Base-by-base conservation (phyloP, 148 eudicot genomes). In the Heliosperma pusillum region DNA sequence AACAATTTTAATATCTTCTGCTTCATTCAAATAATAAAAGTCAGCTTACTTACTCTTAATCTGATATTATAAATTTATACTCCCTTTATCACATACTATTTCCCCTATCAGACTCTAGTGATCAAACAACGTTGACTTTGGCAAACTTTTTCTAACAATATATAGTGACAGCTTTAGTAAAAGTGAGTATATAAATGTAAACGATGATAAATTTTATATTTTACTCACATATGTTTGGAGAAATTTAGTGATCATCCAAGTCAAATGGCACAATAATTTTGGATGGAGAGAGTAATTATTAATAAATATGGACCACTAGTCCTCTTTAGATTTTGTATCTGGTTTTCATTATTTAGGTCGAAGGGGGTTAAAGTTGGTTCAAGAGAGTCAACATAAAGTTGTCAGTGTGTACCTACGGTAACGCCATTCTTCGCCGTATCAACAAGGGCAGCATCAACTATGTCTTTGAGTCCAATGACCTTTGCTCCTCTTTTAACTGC, bases 401-500 rank as follows among this genome's bases (percentile, higher is more conserved):
- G 72, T 53, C 47, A 67, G 59, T 73, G 1, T 70, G 17, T 84
- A 96, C 99, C 99, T 78, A 90, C 85, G 66, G 82, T 57, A 53
- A 85, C 71, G 62, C 94, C 97, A 27, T 86, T 86, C 30, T 86
- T 80, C 61, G 89, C 79, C 63, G 93, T 85, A 76, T 92, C 94
- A 75, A 65, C 77, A 74, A 96, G 90, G 72, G 89, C 94, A 80
- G 91, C 84, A 75, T 92, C 93, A 72, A 90, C 97, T 66, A 96
- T 90, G 42, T 89, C 97, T 80, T 92, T 96, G 62, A 96, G 92
- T 78, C 83, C 62, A 75, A 96, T 89, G 76, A 83, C 83, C 82
- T 96, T 96, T 50, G 97, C 80, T 62, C 97, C 99, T 84, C 99
- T 87, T 75, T 73, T 86, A 77, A 96, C 99, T 72, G 97, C 99